Evolutionary conservation across 805 yeast species (phyloP).

Genomic region (Cyberlindnera subsufficiens): DNA sequence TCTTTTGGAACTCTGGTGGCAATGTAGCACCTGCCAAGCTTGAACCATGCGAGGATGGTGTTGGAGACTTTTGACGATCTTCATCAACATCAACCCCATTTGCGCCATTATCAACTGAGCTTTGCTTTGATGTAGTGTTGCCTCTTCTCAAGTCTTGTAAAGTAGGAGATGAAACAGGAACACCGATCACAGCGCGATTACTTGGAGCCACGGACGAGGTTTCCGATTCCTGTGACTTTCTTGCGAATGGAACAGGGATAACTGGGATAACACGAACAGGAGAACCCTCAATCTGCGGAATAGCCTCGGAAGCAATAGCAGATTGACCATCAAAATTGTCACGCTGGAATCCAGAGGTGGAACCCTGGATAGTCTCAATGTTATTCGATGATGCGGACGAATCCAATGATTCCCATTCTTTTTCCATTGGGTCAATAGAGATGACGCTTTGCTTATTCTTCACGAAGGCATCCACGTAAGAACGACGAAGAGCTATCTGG

Average conservation of each 20-base stretch:
- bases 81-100: slow-evolving; percentile 1
- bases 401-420: slow-evolving; percentile 9
- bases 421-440: slow-evolving; percentile 9
- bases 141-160: neutral
- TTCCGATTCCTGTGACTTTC: neutral
- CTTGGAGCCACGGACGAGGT: slow-evolving; percentile 1
- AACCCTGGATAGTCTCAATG: neutral
- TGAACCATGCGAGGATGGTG: slow-evolving; percentile 10
- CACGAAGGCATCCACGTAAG: slow-evolving; percentile 14
- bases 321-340: slow-evolving; percentile 7
- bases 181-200: slow-evolving; percentile 3
- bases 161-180: slow-evolving; percentile 6
- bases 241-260: neutral
- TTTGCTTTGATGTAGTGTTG: too few species aligned
- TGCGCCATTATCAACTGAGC: neutral
- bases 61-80: slow-evolving; percentile 3
- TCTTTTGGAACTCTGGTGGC: slow-evolving; percentile 23
- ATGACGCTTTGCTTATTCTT: slow-evolving; percentile 2
- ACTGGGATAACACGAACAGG: slow-evolving; percentile 1
- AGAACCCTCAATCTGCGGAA: slow-evolving; percentile 10
- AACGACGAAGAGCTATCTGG: slow-evolving; percentile 18
- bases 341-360: slow-evolving; percentile 10
- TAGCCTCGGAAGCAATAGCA: slow-evolving; percentile 17
- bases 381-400: too few species aligned
- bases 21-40: slow-evolving; percentile 19